These are phyloP conservation scores for Pythium sukuiense DNA, from an alignment of 352 stramenopile species.

Conservation along the genomic window DNA sequence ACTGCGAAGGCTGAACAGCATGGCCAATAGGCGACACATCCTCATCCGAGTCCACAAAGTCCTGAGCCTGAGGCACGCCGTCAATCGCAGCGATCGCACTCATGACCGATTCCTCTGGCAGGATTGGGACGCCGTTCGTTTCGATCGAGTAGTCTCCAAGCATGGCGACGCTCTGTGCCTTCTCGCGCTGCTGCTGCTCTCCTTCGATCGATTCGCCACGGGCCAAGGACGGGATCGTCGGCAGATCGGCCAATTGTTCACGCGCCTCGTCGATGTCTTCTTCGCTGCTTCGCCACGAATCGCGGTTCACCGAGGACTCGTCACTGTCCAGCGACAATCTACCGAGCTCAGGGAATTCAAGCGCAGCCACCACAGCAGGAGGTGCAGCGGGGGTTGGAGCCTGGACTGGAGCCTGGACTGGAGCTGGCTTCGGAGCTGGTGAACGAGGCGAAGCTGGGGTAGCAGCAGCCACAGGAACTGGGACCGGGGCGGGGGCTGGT, in stretches of 20 bases:
- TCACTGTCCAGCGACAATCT: slow-evolving; percentile 12
- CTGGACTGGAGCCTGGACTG: not conserved
- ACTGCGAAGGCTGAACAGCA: slow-evolving; percentile 37
- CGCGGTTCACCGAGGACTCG: slow-evolving; percentile 9
- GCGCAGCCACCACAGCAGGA: not conserved
- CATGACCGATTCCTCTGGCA: slow-evolving; percentile 52
- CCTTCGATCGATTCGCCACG: slow-evolving; percentile 20
- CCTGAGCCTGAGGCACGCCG: slow-evolving; percentile 45
- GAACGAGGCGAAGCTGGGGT: slow-evolving; percentile 18
- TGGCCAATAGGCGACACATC: slow-evolving; percentile 34
- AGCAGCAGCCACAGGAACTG: slow-evolving; percentile 4
- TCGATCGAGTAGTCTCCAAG: slow-evolving; percentile 69
- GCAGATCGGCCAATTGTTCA: slow-evolving; percentile 15
- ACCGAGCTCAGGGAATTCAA: slow-evolving; percentile 3
- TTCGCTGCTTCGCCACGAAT: slow-evolving; percentile 27
- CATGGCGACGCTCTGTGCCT: slow-evolving; percentile 73
- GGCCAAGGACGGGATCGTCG: not conserved
- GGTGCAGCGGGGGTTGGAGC: not conserved
- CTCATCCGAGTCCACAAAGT: slow-evolving; percentile 24
- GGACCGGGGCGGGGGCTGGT: slow-evolving; percentile 2
- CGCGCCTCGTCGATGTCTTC: slow-evolving; percentile 30
- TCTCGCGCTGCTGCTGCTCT: slow-evolving; percentile 32
- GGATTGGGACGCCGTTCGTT: slow-evolving; percentile 55
- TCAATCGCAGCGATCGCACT: slow-evolving; percentile 57
- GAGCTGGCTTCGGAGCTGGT: slow-evolving; percentile 4